phyloP scores from a whole-genome alignment of 257 asterid genomes.

The Jaltomata sinuosa region DNA sequence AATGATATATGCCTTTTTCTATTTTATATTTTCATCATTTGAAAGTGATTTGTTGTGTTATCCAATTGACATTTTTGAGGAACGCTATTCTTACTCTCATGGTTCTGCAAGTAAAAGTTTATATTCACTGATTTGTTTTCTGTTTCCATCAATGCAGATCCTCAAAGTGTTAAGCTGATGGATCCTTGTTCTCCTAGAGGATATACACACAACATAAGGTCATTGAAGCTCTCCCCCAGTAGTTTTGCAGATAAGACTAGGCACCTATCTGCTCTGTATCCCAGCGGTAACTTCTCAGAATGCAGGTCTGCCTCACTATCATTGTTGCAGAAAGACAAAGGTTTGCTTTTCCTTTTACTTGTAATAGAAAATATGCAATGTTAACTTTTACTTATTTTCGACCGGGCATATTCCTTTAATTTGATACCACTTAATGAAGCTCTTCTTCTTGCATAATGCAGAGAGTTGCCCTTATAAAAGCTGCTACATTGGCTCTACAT shows the following conservation, averaged over 20 bases:
- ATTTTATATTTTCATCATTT: background rate
- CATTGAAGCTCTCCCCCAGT: slow-evolving; percentile 34
- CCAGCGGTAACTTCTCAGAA: slow-evolving; percentile 85
- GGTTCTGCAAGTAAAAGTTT: background rate
- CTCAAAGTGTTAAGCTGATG: slow-evolving; percentile 31
- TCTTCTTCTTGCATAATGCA: slow-evolving; percentile 23
- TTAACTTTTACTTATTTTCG: background rate
- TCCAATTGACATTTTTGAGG: background rate
- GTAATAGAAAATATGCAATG: background rate
- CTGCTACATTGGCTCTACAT: slow-evolving; percentile 70
- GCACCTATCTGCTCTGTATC: slow-evolving; percentile 44
- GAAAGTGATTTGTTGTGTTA: background rate
- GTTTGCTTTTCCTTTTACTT: background rate
- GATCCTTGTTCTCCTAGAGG: slow-evolving; percentile 98
- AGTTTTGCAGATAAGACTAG: slow-evolving; percentile 33
- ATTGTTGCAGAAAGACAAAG: slow-evolving; percentile 64
- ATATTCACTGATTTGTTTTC: slow-evolving; percentile 1
- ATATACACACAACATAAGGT: slow-evolving; percentile 36
- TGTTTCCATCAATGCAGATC: slow-evolving; percentile 37
- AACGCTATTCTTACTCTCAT: background rate
- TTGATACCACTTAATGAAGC: background rate
- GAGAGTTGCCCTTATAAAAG: slow-evolving; percentile 60
- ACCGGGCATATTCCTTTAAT: background rate
- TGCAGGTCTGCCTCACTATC: slow-evolving; percentile 78
- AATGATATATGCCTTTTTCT: background rate